Evolutionary conservation across 2,329 filamentous ascomycete species (phyloP), one percentile per base, ranked within the genome.

Genomic region (Colletotrichum somersetense): DNA sequence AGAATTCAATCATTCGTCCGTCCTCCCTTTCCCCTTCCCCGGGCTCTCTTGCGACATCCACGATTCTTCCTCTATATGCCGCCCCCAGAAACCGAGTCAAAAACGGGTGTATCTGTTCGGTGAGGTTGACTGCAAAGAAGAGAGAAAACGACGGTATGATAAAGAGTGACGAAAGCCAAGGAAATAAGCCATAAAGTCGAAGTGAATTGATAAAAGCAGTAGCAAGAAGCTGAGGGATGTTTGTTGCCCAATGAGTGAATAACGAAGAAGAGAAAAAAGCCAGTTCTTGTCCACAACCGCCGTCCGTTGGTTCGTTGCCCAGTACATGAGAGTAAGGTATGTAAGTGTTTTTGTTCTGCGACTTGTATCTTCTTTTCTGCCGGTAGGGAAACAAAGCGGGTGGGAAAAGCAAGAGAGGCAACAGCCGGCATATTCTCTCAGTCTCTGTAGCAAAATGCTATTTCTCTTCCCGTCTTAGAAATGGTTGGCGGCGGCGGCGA

Each of bases 401-500:
- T 0, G 16, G 33, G 35, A 30, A 38, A 33, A n/a, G 7, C 16
- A 35, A 6, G 44, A 38, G 16, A 10, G 40, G 38, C 1, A 42
- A 23, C 50, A 23, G 23, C 7, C n/a, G n/a, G 38, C 26, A 35
- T 35, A 8, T 26, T 26, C 23, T 58, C 35, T 58, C 14, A 11
- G 35, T 16, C 10, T 26, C 56, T 42, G 56, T 26, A 26, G 56
- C 56, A 26, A 40, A 42, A 42, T 4, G 14, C 35, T 35, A 38
- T 58, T 33, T 57, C 55, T 57, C 26, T 40, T 33, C n/a, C 18
- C 20, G 44, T 11, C 40, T n/a, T 35, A 48, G 57, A 61, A 18
- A 26, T 61, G 20, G 57, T 48, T 61, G 40, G 57, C 57, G 57
- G 40, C 42, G 57, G 38, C 57, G 57, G 57, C 12, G 57, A 61